These are phyloP conservation scores for Xylariaceae sp. DNA, from an alignment of 2,329 filamentous ascomycete genomes.

Conservation along the genomic window DNA sequence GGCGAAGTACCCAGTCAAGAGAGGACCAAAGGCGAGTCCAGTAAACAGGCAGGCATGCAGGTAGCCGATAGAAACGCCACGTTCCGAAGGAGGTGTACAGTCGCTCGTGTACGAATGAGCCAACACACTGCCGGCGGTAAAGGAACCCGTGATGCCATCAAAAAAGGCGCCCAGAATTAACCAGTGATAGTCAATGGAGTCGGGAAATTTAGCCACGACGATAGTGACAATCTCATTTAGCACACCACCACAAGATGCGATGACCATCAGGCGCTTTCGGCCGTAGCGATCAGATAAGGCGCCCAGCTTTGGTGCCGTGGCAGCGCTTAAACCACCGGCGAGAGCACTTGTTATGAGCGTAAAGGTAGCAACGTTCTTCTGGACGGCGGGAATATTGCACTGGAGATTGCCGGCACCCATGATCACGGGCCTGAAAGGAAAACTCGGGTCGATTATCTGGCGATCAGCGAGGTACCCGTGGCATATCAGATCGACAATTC, in stretches of 20 bases:
- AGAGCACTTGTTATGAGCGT: slow-evolving; percentile 75
- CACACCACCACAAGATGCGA: slow-evolving; percentile 76
- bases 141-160: slow-evolving; percentile 86
- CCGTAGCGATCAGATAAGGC: slow-evolving; percentile 86
- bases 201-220: slow-evolving; percentile 73
- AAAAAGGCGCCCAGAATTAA: slow-evolving; percentile 75
- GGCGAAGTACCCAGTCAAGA: slow-evolving; percentile 79
- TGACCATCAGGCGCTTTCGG: slow-evolving; percentile 71
- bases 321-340: slow-evolving; percentile 75
- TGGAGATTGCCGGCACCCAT: slow-evolving; percentile 74
- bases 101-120: slow-evolving; percentile 88
- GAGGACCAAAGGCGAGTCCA: slow-evolving; percentile 85
- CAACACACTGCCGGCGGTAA: slow-evolving; percentile 76
- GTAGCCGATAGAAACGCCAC: slow-evolving; percentile 84
- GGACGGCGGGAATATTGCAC: slow-evolving; percentile 79
- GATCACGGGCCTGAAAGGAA: slow-evolving; percentile 64
- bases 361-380: slow-evolving; percentile 76
- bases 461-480: slow-evolving; percentile 77
- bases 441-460: slow-evolving; percentile 58
- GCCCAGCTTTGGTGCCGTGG: slow-evolving; percentile 82
- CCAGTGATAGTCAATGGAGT: slow-evolving; percentile 74
- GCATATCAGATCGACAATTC: slow-evolving; percentile 81
- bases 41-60: slow-evolving; percentile 87
- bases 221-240: slow-evolving; percentile 76
- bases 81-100: slow-evolving; percentile 77